A percentile compares a stretch with the other conserved stretches of the same genome.
These are phyloP conservation scores for Debaryomycetaceae sp. DNA, from an alignment of 1,139 yeast species.

Conservation along the genomic window DNA sequence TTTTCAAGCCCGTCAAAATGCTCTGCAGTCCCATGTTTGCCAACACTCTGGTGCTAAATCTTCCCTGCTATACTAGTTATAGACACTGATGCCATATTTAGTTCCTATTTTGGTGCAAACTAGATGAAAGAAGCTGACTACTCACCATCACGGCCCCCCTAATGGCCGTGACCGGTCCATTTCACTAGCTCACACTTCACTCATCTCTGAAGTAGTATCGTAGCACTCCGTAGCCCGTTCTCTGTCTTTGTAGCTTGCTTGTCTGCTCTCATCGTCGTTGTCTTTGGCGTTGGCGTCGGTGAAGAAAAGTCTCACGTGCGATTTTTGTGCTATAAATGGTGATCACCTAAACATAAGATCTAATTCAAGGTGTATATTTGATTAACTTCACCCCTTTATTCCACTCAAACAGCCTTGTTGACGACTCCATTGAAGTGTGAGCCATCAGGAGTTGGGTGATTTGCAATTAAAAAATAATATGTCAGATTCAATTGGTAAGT, in stretches of 20 bases:
- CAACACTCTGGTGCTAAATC: conserved; percentile 93
- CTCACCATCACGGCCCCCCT: conserved; percentile 60
- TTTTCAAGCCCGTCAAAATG: not conserved
- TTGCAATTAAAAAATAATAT: conserved; percentile 11
- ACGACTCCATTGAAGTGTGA: not conserved
- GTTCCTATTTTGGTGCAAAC: conserved; percentile 98
- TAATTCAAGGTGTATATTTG: not conserved
- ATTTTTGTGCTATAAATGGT: not conserved
- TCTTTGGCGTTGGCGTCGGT: not conserved
- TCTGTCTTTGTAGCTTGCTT: not conserved
- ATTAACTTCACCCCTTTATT: not conserved
- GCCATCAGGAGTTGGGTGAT: not conserved
- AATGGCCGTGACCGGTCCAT: conserved; percentile 62
- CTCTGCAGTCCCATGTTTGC: conserved; percentile 51
- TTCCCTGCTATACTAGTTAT: conserved; percentile 11
- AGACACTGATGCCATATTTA: conserved; percentile 48
- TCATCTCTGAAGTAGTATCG: not conserved
- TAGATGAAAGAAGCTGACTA: conserved; percentile 65
- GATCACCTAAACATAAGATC: not conserved
- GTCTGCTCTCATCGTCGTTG: not conserved
- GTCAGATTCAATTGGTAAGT: conserved; percentile 49
- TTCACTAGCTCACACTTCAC: conserved; percentile 42
- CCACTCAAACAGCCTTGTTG: not conserved
- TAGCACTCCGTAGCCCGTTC: not conserved
- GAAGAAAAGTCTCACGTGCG: not conserved